Base-by-base conservation (phyloP, 1,284 basidiomycete species). In the Sanghuangporus weigelae region DNA sequence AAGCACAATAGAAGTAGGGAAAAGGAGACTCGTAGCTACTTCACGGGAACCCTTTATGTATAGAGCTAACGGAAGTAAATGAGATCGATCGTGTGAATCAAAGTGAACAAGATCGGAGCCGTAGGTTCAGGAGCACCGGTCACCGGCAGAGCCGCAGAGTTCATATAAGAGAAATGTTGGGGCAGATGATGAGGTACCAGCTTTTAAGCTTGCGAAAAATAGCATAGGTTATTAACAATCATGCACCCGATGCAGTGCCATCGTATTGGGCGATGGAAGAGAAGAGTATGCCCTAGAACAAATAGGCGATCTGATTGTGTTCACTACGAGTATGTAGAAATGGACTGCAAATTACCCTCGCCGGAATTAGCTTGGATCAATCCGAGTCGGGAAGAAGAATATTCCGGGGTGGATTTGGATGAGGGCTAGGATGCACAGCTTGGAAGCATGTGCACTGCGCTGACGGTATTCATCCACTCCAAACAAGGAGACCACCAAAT, bases 301-400 rank as follows among this genome's bases (percentile, higher is more conserved):
- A 10, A 54, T 36, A 35, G 38, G 14, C 31, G 23, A 50, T 23
- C 26, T 38, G 53, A 54, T 38, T 54, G 53, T 54, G 5, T 54
- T 36, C 53, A 31, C 31, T 16, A 1, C 53, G 21, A 36, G 59
- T 40, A 60, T 23, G 8, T 7, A 12, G 59, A 21, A 51, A 11
- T 11, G 59, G 35, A 60, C n/a, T 54, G 23, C 48, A 40, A 39
- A 49, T 40, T 54, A 19, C 54, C 14, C 21, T 58, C 49, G 50
- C 44, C 35, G 35, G 40, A 36, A 8, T 38, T 40, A 48, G 26
- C 21, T 36, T 55, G 48, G 49, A 55, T 19, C 21, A 26, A 58
- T 51, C 31, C 48, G 16, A 39, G 39, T 49, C 63, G 63, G 63
- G 53, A 63, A 60, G 23, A 64, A 64, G 59, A 40, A 55, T 60